Conservation (phyloP, 2,329 filamentous ascomycete species). For the Periconia macrospinosa region DNA sequence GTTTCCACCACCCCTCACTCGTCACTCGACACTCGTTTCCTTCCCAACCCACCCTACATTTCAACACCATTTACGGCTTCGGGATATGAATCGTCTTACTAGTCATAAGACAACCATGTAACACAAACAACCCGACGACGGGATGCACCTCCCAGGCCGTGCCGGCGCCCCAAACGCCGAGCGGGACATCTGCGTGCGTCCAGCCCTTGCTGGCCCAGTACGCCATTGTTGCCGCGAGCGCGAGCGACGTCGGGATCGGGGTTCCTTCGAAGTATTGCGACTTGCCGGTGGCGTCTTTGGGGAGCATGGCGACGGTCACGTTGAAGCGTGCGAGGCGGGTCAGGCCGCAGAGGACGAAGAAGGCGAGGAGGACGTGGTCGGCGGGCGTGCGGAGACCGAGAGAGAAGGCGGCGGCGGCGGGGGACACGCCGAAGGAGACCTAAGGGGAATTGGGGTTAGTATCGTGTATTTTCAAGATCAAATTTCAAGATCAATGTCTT, state of each 20-base stretch:
- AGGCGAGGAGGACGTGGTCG: constrained; percentile 79
- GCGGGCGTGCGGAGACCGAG: constrained; percentile 81
- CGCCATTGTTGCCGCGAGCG: constrained; percentile 80
- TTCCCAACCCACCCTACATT: neutral
- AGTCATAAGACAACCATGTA: constrained; percentile 93
- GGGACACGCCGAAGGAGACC: constrained; percentile 94
- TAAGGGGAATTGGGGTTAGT: constrained; percentile 41
- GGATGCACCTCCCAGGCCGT: constrained; percentile 82
- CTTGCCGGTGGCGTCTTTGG: constrained; percentile 90
- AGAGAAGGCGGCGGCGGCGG: constrained; percentile 83
- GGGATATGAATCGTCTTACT: constrained; percentile 94
- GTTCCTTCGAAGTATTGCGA: constrained; percentile 96
- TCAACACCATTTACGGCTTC: constrained; percentile 61
- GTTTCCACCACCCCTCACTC: neutral
- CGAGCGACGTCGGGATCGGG: constrained; percentile 88
- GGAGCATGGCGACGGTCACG: constrained; percentile 84
- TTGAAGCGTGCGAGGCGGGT: constrained; percentile 96
- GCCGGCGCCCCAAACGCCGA: constrained; percentile 69
- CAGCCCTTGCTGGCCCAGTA: constrained; percentile 84
- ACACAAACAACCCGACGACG: constrained; percentile 73
- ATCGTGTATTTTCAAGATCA: neutral
- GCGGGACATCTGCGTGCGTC: constrained; percentile 76
- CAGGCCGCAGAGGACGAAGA: constrained; percentile 93
- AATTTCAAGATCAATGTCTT: neutral
- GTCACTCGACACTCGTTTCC: neutral